Percentiles rank a stretch among this genome's conserved stretches.
Conservation (phyloP, 768 basidiomycete genomes). For the Termitomyces sp. region DNA sequence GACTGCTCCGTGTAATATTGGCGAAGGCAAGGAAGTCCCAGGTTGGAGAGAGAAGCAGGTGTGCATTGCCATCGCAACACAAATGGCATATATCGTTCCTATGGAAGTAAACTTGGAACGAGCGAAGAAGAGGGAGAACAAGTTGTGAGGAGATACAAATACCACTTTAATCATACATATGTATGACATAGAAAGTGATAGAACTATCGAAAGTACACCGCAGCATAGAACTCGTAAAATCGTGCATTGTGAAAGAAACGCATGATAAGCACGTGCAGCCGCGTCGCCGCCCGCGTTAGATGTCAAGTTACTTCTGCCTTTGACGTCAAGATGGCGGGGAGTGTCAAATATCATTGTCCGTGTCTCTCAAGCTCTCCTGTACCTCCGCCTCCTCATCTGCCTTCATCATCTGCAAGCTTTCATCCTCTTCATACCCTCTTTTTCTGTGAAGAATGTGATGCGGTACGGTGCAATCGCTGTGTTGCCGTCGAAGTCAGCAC, state of each 20-base stretch:
- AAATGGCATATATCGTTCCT: conserved; percentile 51
- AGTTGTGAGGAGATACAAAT: conserved; percentile 10
- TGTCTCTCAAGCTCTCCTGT: conserved; percentile 55
- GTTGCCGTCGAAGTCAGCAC: conserved; percentile 91
- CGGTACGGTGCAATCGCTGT: conserved; percentile 88
- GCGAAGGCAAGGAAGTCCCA: conserved; percentile 31
- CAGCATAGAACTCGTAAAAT: not conserved
- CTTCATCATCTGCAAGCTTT: conserved; percentile 76
- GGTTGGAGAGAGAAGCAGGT: conserved; percentile 60
- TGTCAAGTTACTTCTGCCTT: not conserved
- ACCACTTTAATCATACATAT: not conserved
- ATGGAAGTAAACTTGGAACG: conserved; percentile 33
- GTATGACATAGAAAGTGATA: not conserved
- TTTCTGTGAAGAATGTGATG: conserved; percentile 99
- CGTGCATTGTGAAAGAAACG: not conserved
- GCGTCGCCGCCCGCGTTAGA: not conserved
- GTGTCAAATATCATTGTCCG: conserved; percentile 63
- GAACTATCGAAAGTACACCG: not conserved
- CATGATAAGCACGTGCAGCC: not conserved
- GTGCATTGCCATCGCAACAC: conserved; percentile 58
- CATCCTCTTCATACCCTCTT: conserved; percentile 83
- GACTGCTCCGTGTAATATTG: conserved; percentile 56
- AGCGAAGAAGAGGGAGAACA: conserved; percentile 17
- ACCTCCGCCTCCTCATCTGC: conserved; percentile 70
- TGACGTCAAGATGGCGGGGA: conserved; percentile 4